These are phyloP conservation scores for Fusarium hainanense DNA, from an alignment of 2,329 filamentous ascomycete species.

Conservation along the genomic window DNA sequence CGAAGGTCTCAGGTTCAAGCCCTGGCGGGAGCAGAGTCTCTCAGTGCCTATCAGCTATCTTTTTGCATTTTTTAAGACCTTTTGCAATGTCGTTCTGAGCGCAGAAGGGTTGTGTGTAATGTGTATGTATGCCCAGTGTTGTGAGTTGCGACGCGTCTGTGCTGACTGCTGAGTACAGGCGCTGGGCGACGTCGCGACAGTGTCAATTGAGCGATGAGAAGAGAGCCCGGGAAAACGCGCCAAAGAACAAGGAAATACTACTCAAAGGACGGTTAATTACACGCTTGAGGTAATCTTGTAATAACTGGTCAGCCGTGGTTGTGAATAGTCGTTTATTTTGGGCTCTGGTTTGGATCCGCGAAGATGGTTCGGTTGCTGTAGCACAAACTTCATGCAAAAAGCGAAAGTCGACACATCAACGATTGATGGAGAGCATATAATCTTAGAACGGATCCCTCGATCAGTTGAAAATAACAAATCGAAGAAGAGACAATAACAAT, in stretches of 20 bases:
- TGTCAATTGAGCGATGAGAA: not conserved
- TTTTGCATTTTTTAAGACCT: not conserved
- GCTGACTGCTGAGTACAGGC: not conserved
- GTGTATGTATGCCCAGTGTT: too few species aligned
- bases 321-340: too few species aligned
- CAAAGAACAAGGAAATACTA: not conserved
- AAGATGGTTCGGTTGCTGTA: too few species aligned
- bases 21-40: conserved; percentile 1
- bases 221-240: not conserved
- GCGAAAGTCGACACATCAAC: too few species aligned
- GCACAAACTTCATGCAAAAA: too few species aligned
- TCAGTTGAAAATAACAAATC: not conserved
- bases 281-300: too few species aligned
- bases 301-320: too few species aligned
- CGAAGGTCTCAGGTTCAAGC: not conserved
- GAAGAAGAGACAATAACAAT: rapidly evolving
- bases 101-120: not conserved
- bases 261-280: too few species aligned
- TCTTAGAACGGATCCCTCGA: not conserved
- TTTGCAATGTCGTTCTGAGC: not conserved
- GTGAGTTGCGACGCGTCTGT: not conserved
- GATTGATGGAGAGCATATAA: too few species aligned
- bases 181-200: not conserved
- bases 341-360: too few species aligned
- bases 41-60: not conserved